phyloP scores from a whole-genome alignment of 306 rosid species.

The Fagus sylvatica region DNA sequence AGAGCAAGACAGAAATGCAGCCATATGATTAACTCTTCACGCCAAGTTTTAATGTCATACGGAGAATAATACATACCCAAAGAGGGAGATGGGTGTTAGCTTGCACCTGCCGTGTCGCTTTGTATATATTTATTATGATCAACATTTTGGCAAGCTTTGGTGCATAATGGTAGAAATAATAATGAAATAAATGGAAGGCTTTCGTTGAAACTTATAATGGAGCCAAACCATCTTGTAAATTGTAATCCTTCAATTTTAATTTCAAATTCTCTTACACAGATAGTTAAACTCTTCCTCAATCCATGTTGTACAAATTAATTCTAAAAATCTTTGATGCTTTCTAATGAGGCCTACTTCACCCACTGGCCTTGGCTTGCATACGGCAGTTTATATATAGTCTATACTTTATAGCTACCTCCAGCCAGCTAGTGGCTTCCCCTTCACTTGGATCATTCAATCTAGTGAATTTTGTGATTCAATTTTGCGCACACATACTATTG shows the following conservation, averaged over 20 bases:
- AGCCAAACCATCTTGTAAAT: background rate
- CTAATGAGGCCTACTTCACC: too few species aligned
- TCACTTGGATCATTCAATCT: too few species aligned
- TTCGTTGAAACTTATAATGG: background rate
- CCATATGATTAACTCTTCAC: background rate
- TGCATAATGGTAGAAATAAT: background rate
- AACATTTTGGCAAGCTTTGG: too few species aligned
- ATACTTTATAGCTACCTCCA: too few species aligned
- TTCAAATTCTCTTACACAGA: background rate
- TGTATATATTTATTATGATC: background rate
- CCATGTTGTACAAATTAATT: too few species aligned
- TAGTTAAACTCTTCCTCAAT: too few species aligned
- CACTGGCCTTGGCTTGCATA: too few species aligned
- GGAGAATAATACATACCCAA: background rate
- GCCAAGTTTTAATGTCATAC: background rate
- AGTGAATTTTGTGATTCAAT: too few species aligned
- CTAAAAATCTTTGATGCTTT: too few species aligned
- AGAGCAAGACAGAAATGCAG: background rate
- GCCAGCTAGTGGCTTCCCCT: too few species aligned
- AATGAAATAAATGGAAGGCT: background rate
- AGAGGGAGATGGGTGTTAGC: background rate
- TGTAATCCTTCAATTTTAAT: background rate
- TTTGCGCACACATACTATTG: too few species aligned
- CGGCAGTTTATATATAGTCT: too few species aligned
- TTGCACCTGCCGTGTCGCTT: slow-evolving; percentile 4